Evolutionary conservation across 2,329 filamentous ascomycete species (phyloP), one percentile per base, ranked within the genome.

Genomic region (Fusarium sp.): DNA sequence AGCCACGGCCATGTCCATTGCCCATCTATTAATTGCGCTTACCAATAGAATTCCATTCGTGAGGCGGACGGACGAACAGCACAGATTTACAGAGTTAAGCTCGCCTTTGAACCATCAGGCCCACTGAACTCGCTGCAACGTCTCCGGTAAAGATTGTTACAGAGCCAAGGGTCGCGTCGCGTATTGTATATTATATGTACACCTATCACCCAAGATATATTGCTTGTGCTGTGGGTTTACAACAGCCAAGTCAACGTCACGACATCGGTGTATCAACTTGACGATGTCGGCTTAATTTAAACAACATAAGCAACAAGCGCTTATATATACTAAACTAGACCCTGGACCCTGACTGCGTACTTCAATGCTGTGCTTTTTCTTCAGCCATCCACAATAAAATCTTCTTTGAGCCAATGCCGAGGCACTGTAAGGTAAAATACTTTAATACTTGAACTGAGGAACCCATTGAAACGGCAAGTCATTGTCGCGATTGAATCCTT

Each of bases 251-350:
- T 38, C 30, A 50, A 64, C 49, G 51, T 45, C 36, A 37, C 26
- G 37, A 33, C 26, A 13, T 23, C 20, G 23, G 31, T 41, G 20
- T 44, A 42, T 65, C 46, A 52, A 49, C 26, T 30, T 52, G 36
- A n/a, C 6, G 20, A 34, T 26, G 26, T 37, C 41, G 46, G 56
- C n/a, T 36, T 55, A 55, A 55, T 55, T 41, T 54, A 16, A 41
- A 33, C 26, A 37, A 42, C 12, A 46, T 18, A 40, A 45, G 38
- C 38, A 41, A 31, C 20, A 59, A 60, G 54, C 47, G 62, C 61
- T 65, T 38, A 65, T 47, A 58, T 36, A 60, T 52, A 41, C 52
- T 37, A 36, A 34, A 36, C 51, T 44, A 13, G 28, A 36, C 37
- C 30, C 57, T 40, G 9, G 34, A 51, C 55, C 57, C 40, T 37